A percentile compares a stretch with the other conserved stretches of the same genome.
Evolutionary conservation across 805 yeast genomes (phyloP).

Genomic region (Nakazawaea peltata): DNA sequence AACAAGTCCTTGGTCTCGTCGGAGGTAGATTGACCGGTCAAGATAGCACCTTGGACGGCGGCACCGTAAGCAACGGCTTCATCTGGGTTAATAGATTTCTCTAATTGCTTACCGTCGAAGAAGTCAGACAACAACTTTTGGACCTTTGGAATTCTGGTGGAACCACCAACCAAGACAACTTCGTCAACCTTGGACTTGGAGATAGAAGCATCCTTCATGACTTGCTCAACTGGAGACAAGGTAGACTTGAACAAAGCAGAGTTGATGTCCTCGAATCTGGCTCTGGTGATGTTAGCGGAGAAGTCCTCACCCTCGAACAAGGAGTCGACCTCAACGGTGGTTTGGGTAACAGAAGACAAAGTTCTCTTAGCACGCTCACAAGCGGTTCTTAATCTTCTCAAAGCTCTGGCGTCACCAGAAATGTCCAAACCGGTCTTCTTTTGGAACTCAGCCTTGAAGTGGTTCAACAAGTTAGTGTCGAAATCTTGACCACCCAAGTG

Average conservation of each 20-base stretch:
- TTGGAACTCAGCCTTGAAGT: constrained; percentile 84
- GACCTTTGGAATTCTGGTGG: constrained; percentile 98
- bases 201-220: constrained; percentile 84
- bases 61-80: constrained; percentile 99
- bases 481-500: constrained; percentile 99
- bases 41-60: constrained; percentile 98
- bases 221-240: constrained; percentile 90
- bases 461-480: constrained; percentile 91
- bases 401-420: constrained; percentile 86
- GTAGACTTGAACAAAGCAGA: constrained; percentile 90
- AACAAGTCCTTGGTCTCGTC: constrained; percentile 94
- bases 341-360: constrained; percentile 91
- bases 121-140: constrained; percentile 90
- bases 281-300: constrained; percentile 90
- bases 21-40: constrained; percentile 82
- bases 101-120: constrained; percentile 95
- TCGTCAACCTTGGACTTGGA: constrained; percentile 83
- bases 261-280: constrained; percentile 95
- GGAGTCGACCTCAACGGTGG: constrained; percentile 95
- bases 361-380: constrained; percentile 99
- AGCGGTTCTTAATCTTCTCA: constrained; percentile 97
- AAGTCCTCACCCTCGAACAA: constrained; percentile 94
- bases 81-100: constrained; percentile 96
- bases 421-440: constrained; percentile 92
- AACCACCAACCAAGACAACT: constrained; percentile 97